phyloP scores from a whole-genome alignment of 345 rosid species.

The Excoecaria agallocha region DNA sequence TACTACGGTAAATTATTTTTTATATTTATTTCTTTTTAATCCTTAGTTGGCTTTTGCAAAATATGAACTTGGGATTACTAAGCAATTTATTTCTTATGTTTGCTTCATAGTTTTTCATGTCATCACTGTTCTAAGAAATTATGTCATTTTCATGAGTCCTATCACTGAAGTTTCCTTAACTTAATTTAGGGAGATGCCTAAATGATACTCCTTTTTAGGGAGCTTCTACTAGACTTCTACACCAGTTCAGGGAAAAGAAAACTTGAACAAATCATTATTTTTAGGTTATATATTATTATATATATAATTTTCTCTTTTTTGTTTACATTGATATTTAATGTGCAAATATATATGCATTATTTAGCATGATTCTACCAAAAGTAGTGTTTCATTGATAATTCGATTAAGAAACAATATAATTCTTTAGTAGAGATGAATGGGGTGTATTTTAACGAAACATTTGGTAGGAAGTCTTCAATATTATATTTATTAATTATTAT shows the following conservation, averaged over 20 bases:
- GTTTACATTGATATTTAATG: neutral
- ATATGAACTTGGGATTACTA: neutral
- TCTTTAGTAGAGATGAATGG: neutral
- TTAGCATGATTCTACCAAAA: neutral
- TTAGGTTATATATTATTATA: too few relatives aligned
- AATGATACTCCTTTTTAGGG: slow-evolving; percentile 36
- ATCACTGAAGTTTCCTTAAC: neutral
- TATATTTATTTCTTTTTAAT: neutral
- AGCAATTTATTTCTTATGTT: neutral
- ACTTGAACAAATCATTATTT: slow-evolving; percentile 83
- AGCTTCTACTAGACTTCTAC: slow-evolving; percentile 72
- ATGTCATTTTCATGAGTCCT: neutral
- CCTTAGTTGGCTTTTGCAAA: neutral
- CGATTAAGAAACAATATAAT: too few relatives aligned
- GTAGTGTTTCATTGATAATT: neutral
- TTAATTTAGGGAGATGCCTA: neutral
- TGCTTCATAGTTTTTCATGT: neutral
- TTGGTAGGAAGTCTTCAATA: neutral
- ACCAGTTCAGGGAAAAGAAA: slow-evolving; percentile 70
- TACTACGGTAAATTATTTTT: slow-evolving; percentile 63
- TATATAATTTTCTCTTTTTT: slow-evolving; percentile 17
- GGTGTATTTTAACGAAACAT: neutral
- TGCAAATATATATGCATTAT: neutral
- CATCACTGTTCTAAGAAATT: too few relatives aligned
- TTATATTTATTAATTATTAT: too few relatives aligned